Evolutionary conservation across 805 yeast genomes (phyloP).

Genomic region (Candida insectorum): DNA sequence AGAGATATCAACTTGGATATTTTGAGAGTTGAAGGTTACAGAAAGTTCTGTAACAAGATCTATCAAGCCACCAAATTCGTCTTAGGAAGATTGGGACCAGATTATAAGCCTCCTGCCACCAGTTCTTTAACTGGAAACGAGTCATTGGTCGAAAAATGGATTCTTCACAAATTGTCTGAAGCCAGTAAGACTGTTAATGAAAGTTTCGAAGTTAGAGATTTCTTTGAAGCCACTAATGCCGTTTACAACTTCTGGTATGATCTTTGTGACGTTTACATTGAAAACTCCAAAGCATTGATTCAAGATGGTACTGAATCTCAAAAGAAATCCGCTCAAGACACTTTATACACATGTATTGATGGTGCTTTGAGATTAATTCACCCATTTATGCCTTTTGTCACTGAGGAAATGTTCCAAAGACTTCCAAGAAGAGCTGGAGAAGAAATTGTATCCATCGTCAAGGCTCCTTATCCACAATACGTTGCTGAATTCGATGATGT

Average conservation of each 20-base stretch:
- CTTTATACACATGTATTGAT: conserved; percentile 89
- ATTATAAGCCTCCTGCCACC: conserved; percentile 74
- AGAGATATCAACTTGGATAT: conserved; percentile 96
- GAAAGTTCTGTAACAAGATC: conserved; percentile 99
- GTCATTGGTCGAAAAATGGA: conserved; percentile 95
- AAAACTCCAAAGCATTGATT: conserved; percentile 90
- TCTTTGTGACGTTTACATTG: conserved; percentile 96
- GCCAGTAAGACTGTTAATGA: conserved; percentile 64
- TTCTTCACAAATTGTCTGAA: conserved; percentile 75
- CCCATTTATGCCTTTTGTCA: conserved; percentile 96
- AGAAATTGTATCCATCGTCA: conserved; percentile 61
- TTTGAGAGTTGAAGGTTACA: conserved; percentile 95
- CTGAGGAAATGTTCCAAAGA: conserved; percentile 99
- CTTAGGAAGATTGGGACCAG: conserved; percentile 86
- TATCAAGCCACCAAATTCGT: conserved; percentile 98
- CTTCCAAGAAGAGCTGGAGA: conserved; percentile 83
- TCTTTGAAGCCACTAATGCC: conserved; percentile 80
- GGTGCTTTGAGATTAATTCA: conserved; percentile 88
- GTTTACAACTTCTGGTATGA: conserved; percentile 95
- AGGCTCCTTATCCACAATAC: conserved; percentile 76
- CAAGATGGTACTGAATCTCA: conserved; percentile 86
- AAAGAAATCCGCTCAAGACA: conserved; percentile 87
- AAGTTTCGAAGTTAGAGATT: conserved; percentile 79
- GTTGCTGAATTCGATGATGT: conserved; percentile 57
- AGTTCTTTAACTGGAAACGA: conserved; percentile 69